Evolutionary conservation across 495 filamentous ascomycete genomes (phyloP).

Genomic region (Penicillium nucicola): DNA sequence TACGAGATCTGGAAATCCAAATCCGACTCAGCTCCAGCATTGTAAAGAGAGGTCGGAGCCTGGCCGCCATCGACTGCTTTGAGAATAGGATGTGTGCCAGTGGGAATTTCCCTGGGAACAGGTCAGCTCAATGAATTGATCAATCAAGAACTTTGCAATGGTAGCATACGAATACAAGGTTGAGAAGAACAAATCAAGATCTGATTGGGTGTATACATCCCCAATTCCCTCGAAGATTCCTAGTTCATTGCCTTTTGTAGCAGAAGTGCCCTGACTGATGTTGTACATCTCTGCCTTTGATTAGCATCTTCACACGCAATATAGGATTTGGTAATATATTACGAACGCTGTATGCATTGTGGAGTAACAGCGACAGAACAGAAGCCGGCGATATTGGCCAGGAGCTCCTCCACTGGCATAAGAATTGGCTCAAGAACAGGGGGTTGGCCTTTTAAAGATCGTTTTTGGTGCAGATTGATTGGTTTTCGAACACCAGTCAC

Average conservation of each 20-base stretch:
- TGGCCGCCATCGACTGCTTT: conserved; percentile 42
- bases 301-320: background rate
- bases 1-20: conserved; percentile 52
- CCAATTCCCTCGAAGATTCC: conserved; percentile 43
- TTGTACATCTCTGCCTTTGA: conserved; percentile 37
- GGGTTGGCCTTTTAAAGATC: conserved; percentile 9
- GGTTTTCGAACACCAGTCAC: conserved; percentile 9
- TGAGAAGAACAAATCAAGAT: conserved; percentile 59
- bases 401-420: conserved; percentile 15
- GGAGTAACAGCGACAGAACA: conserved; percentile 33
- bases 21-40: conserved; percentile 45
- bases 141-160: background rate
- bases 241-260: conserved; percentile 39
- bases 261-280: conserved; percentile 32
- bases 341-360: conserved; percentile 26
- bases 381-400: conserved; percentile 10
- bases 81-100: conserved; percentile 37
- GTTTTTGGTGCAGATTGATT: conserved; percentile 9
- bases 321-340: background rate
- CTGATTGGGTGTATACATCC: conserved; percentile 49
- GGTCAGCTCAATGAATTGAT: background rate
- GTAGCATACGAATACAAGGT: conserved; percentile 22
- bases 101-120: conserved; percentile 25
- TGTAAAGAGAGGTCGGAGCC: conserved; percentile 26
- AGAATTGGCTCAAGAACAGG: conserved; percentile 36